Evolutionary conservation across 345 rosid species (phyloP).

Genomic region (Acer yangbiense): DNA sequence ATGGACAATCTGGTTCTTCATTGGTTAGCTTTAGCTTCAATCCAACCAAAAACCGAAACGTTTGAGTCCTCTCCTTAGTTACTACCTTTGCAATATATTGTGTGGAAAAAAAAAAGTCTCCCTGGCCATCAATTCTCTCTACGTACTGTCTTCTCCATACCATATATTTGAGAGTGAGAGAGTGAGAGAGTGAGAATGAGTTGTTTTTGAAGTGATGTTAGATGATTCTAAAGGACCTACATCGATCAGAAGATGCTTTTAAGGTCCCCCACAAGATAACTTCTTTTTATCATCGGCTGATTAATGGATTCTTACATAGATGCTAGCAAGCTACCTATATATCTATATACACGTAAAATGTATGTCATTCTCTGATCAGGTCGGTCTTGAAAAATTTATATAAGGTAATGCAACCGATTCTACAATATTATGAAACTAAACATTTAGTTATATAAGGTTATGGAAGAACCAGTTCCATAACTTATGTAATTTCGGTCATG

Average conservation of each 20-base stretch:
- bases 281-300: too few relatives aligned
- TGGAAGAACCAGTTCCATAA: too few relatives aligned
- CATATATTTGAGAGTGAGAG: neutral
- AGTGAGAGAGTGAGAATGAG: neutral
- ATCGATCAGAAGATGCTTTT: slow-evolving; percentile 26
- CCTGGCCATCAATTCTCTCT: slow-evolving; percentile 28
- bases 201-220: slow-evolving; percentile 55
- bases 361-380: too few relatives aligned
- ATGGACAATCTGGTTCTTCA: slow-evolving; percentile 9
- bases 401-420: too few relatives aligned
- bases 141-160: neutral
- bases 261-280: slow-evolving; percentile 28
- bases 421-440: too few relatives aligned
- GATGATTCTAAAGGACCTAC: slow-evolving; percentile 50
- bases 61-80: slow-evolving; percentile 22
- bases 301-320: too few relatives aligned
- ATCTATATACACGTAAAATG: too few relatives aligned
- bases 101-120: slow-evolving; percentile 38
- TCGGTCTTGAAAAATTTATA: too few relatives aligned
- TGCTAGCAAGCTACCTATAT: too few relatives aligned
- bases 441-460: too few relatives aligned
- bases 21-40: slow-evolving; percentile 27
- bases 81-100: slow-evolving; percentile 17
- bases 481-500: too few relatives aligned
- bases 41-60: slow-evolving; percentile 54